Evolutionary conservation across 2,329 filamentous ascomycete genomes (phyloP).

Genomic region (Colletotrichum lini): DNA sequence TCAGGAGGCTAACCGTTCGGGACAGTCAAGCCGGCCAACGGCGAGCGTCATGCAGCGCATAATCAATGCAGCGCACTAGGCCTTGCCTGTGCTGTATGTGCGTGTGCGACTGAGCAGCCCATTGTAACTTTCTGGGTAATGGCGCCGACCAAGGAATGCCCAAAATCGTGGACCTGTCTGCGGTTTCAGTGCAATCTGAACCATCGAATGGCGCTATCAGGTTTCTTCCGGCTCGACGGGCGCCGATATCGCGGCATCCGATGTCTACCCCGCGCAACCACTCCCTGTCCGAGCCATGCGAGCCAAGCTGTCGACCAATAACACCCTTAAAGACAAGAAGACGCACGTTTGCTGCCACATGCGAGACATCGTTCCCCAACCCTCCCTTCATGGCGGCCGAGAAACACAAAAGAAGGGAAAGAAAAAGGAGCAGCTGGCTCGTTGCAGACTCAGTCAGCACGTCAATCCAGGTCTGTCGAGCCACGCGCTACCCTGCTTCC

Average conservation of each 20-base stretch:
- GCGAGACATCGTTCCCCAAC: constrained; percentile 21
- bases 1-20: constrained; percentile 9
- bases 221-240: constrained; percentile 25
- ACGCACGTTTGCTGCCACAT: constrained; percentile 24
- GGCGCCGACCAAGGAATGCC: constrained; percentile 14
- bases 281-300: constrained; percentile 26
- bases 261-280: constrained; percentile 33
- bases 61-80: constrained; percentile 39
- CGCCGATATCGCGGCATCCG: constrained; percentile 40
- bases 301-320: constrained; percentile 12
- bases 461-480: constrained; percentile 6
- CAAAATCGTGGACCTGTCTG: constrained; percentile 20
- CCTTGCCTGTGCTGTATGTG: constrained; percentile 18
- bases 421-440: constrained; percentile 10
- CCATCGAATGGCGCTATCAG: constrained; percentile 24
- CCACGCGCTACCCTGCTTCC: constrained; percentile 9
- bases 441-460: constrained; percentile 16
- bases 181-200: constrained; percentile 25
- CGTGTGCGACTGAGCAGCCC: constrained; percentile 9
- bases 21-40: constrained; percentile 17
- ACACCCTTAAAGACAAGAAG: neutral
- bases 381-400: constrained; percentile 11
- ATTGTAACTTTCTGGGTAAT: neutral
- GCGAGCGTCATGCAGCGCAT: constrained; percentile 33
- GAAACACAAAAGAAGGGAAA: neutral